A percentile compares a stretch with the other conserved stretches of the same genome.
phyloP scores from a whole-genome alignment of 2,329 filamentous ascomycete species.

The Penicillium sp. region DNA sequence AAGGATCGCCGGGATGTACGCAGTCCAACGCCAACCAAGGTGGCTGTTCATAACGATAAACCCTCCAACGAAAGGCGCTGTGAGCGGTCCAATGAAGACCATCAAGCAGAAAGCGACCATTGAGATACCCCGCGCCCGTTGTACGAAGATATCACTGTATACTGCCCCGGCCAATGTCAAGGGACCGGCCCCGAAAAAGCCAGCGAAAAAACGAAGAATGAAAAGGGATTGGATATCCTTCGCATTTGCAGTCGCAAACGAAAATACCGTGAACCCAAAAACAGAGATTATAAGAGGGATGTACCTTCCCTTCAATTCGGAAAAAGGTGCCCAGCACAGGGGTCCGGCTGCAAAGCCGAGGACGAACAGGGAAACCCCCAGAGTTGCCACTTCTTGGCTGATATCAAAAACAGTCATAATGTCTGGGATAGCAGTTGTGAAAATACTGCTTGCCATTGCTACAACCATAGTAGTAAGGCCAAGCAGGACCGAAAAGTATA shows the following conservation, averaged over 20 bases:
- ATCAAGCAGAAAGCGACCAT: neutral
- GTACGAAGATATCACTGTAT: neutral
- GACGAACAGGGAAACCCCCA: slow-evolving; percentile 43
- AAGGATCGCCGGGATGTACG: too few relatives aligned
- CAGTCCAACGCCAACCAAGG: too few relatives aligned
- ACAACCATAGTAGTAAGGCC: neutral
- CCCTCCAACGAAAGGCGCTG: neutral
- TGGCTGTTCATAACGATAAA: neutral
- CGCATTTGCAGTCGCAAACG: neutral
- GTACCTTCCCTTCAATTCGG: too few relatives aligned
- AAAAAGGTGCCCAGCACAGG: slow-evolving; percentile 35
- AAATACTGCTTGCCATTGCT: slow-evolving; percentile 9
- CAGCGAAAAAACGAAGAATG: neutral
- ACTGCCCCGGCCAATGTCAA: neutral
- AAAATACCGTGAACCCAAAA: neutral
- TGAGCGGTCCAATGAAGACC: neutral
- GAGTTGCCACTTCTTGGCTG: slow-evolving; percentile 30
- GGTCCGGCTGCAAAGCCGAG: slow-evolving; percentile 44
- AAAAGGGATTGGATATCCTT: neutral
- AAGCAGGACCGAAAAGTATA: too few relatives aligned
- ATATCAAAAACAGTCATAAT: slow-evolving; percentile 33
- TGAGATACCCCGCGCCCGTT: neutral
- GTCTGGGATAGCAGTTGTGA: slow-evolving; percentile 15
- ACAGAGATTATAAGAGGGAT: neutral
- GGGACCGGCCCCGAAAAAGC: neutral